Percentiles rank a stretch among this genome's conserved stretches.
phyloP scores from a whole-genome alignment of 176 grass and related monocot genomes.

The Paspalum notatum region DNA sequence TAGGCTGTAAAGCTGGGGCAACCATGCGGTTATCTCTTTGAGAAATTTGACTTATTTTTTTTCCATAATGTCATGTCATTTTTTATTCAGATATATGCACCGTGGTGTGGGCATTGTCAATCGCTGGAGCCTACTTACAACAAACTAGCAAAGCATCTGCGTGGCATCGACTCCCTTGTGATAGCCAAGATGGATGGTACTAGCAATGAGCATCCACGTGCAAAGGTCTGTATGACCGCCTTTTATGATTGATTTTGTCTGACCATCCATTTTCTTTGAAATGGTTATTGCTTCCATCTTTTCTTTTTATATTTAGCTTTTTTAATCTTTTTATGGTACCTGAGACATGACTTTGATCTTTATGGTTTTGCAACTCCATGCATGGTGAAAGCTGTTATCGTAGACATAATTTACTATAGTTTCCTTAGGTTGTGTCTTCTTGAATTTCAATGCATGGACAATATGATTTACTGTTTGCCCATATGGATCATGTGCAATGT shows the following conservation, averaged over 20 bases:
- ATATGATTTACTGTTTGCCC: not conserved
- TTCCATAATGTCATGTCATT: not conserved
- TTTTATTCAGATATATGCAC: conserved; percentile 79
- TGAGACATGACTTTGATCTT: not conserved
- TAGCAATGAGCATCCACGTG: conserved; percentile 82
- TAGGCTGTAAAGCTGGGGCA: not conserved
- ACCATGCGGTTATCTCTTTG: not conserved
- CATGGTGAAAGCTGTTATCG: conserved; percentile 10
- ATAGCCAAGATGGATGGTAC: conserved; percentile 99
- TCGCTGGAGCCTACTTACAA: conserved; percentile 85
- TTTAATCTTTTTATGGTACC: not conserved
- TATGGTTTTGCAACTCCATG: not conserved
- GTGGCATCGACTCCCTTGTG: conserved; percentile 74
- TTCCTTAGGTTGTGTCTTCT: not conserved
- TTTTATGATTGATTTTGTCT: conserved; percentile 12
- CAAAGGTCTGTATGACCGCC: conserved; percentile 56
- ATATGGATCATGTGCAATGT: conserved; percentile 12
- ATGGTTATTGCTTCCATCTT: not conserved
- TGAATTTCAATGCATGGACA: conserved; percentile 24
- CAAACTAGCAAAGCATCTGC: conserved; percentile 76
- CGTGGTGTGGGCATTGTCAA: conserved; percentile 99
- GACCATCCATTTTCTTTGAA: conserved; percentile 15
- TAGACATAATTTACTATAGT: conserved; percentile 7
- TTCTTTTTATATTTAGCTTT: conserved; percentile 1
- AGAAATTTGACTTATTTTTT: conserved; percentile 15